Percentiles rank a stretch among this genome's conserved stretches.
phyloP scores from a whole-genome alignment of 164 flowering plant genomes.

The Aristolochia fimbriata region DNA sequence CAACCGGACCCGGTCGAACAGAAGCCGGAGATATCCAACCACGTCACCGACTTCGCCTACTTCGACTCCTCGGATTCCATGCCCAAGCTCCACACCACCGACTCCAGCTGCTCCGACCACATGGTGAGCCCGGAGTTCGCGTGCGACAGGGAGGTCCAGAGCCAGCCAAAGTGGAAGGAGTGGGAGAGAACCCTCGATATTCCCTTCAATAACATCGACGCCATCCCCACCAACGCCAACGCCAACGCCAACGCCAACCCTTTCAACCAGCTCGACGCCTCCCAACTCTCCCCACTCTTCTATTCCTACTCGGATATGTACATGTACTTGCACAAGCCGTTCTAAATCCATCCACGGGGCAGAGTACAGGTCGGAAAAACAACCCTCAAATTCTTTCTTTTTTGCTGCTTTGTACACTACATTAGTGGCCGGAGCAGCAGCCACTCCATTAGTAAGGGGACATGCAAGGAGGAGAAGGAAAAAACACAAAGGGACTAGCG shows the following conservation, averaged over 20 bases:
- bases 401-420: no score
- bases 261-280: conserved; percentile 7
- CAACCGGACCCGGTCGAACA: not conserved
- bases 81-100: conserved; percentile 12
- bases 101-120: conserved; percentile 19
- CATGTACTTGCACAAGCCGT: conserved; percentile 12
- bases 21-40: conserved; percentile 5
- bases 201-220: conserved; percentile 5
- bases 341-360: not conserved
- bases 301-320: conserved; percentile 7
- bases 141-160: conserved; percentile 18
- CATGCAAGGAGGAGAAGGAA: no score
- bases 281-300: conserved; percentile 10
- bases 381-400: no score
- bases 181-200: conserved; percentile 11
- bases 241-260: not conserved
- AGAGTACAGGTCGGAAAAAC: no score
- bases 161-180: conserved; percentile 10
- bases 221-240: not conserved
- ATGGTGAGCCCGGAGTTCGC: conserved; percentile 9
- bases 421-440: no score
- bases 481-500: no score
- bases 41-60: conserved; percentile 4
- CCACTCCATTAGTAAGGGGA: no score
- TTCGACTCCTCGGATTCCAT: conserved; percentile 11